Evolutionary conservation across 768 basidiomycete species (phyloP).

Genomic region (Hypholoma fasciculare): DNA sequence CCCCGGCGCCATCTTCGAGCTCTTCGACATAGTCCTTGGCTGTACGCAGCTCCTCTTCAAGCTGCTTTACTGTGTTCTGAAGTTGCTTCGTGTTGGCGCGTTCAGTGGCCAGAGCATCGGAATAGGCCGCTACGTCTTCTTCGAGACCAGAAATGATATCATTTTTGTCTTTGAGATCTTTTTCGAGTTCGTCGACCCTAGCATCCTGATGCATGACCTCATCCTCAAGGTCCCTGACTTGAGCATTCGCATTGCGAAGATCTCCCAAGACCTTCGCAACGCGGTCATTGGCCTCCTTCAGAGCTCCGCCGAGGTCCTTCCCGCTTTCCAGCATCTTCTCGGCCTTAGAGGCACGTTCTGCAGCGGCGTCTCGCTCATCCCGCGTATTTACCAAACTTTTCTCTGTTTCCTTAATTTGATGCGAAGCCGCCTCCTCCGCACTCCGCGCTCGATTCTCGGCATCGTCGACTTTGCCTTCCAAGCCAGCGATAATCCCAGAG

Average conservation of each 20-base stretch:
- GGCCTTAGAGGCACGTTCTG: constrained; percentile 62
- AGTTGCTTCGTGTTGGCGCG: constrained; percentile 25
- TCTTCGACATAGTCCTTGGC: constrained; percentile 54
- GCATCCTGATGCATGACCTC: constrained; percentile 54
- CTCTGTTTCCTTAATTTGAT: constrained; percentile 45
- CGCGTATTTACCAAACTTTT: constrained; percentile 43
- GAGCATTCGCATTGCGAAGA: constrained; percentile 56
- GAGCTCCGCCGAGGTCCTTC: constrained; percentile 66
- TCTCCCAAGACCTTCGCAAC: constrained; percentile 56
- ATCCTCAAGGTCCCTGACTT: constrained; percentile 62
- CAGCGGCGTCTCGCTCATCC: constrained; percentile 54
- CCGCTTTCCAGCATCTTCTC: constrained; percentile 64
- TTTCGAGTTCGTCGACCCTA: constrained; percentile 56
- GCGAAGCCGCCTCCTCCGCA: constrained; percentile 36
- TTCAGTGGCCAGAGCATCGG: constrained; percentile 37
- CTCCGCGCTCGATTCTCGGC: constrained; percentile 49
- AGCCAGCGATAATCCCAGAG: constrained; percentile 59
- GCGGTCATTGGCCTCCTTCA: constrained; percentile 65
- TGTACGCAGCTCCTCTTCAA: constrained; percentile 47
- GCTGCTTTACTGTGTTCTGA: constrained; percentile 35
- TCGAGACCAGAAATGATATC: constrained; percentile 44
- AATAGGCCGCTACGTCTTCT: constrained; percentile 36
- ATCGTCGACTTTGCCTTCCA: constrained; percentile 55
- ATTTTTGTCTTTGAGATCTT: constrained; percentile 55
- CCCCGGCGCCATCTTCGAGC: constrained; percentile 59